A percentile compares a stretch with the other conserved stretches of the same genome.
These are phyloP conservation scores for Potentilla sterilis DNA, from an alignment of 306 rosid genomes.

Conservation along the genomic window DNA sequence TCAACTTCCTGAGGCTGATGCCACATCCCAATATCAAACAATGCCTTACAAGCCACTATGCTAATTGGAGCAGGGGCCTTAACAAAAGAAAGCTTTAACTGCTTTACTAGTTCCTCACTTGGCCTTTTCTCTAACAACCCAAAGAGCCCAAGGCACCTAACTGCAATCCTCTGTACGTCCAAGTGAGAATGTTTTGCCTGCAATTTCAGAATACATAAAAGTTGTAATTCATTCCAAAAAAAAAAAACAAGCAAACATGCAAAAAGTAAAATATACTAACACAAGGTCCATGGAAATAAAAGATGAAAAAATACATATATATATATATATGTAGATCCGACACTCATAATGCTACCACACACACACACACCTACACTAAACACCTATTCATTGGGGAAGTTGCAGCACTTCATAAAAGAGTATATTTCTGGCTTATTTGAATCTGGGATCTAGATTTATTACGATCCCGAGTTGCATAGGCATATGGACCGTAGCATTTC, in stretches of 20 bases:
- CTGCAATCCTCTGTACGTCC: slow-evolving; percentile 83
- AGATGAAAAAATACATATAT: no score
- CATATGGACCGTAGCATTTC: not conserved
- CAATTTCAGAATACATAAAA: slow-evolving; percentile 35
- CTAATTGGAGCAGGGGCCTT: slow-evolving; percentile 67
- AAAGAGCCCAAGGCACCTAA: slow-evolving; percentile 89
- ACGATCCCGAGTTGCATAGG: not conserved
- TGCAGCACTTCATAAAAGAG: not conserved
- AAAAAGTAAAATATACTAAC: not conserved
- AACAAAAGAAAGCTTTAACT: slow-evolving; percentile 60
- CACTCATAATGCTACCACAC: not conserved
- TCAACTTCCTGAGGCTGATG: slow-evolving; percentile 87
- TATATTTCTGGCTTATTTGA: not conserved
- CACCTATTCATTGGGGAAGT: not conserved
- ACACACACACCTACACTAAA: not conserved
- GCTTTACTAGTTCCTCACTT: slow-evolving; percentile 66
- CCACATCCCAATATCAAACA: slow-evolving; percentile 86
- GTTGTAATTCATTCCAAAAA: slow-evolving; percentile 3
- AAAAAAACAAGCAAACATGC: not conserved
- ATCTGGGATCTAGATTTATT: not conserved
- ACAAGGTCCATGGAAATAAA: not conserved
- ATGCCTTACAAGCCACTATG: slow-evolving; percentile 71
- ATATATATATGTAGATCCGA: no score
- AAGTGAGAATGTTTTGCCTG: slow-evolving; percentile 86
- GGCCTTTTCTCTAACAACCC: slow-evolving; percentile 88